Evolutionary conservation across 1,139 yeast genomes (phyloP).

Genomic region (Hansenula sp.): DNA sequence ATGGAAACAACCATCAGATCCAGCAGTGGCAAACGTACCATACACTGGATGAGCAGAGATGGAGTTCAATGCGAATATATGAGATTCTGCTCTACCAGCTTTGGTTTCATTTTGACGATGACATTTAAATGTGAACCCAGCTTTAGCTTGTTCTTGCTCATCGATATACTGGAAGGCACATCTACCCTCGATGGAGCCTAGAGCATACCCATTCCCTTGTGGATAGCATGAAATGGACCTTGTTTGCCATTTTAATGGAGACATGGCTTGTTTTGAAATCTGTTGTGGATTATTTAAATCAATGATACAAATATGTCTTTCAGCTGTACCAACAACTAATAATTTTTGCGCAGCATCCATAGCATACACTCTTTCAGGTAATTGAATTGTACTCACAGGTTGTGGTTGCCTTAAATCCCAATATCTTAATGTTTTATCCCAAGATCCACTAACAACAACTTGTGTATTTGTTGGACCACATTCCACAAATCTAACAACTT

Average conservation of each 20-base stretch:
- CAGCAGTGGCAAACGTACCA: constrained; percentile 93
- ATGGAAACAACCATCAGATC: constrained; percentile 90
- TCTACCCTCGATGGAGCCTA: constrained; percentile 94
- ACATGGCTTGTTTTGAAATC: constrained; percentile 67
- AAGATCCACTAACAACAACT: constrained; percentile 87
- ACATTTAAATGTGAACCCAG: constrained; percentile 89
- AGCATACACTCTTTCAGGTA: constrained; percentile 89
- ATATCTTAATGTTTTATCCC: constrained; percentile 93
- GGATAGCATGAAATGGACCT: constrained; percentile 80
- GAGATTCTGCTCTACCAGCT: constrained; percentile 35
- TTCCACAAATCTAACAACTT: constrained; percentile 69
- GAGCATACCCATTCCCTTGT: constrained; percentile 86
- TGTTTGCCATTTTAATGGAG: constrained; percentile 94
- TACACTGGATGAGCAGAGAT: constrained; percentile 84
- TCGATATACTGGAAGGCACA: constrained; percentile 96
- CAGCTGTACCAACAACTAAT: constrained; percentile 91
- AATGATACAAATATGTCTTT: constrained; percentile 72
- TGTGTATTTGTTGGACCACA: constrained; percentile 82
- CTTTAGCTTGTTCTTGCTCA: constrained; percentile 67
- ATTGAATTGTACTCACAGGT: constrained; percentile 74
- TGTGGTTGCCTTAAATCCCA: constrained; percentile 91
- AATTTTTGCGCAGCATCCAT: constrained; percentile 84
- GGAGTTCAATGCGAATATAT: constrained; percentile 75
- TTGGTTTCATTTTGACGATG: constrained; percentile 58
- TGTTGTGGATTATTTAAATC: constrained; percentile 82